Evolutionary conservation across 2,329 filamentous ascomycete species (phyloP).

Genomic region (Sporothrix brasiliensis): DNA sequence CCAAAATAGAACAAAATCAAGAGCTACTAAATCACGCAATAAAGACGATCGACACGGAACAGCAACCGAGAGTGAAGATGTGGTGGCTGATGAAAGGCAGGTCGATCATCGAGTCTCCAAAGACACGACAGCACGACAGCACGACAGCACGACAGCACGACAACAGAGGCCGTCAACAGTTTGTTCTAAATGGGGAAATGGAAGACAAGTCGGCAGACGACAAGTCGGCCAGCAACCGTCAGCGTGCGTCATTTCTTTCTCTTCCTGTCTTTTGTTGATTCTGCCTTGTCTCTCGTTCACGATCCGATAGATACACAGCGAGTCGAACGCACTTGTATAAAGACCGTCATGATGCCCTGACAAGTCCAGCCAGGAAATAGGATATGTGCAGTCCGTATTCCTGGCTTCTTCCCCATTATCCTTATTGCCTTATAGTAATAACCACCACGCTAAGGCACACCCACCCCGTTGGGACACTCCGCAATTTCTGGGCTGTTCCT

Average conservation of each 20-base stretch:
- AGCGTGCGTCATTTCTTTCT: not conserved
- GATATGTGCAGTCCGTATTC: not conserved
- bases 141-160: no score
- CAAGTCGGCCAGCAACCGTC: not conserved
- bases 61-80: not conserved
- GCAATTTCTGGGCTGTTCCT: not conserved
- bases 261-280: not conserved
- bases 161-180: not conserved
- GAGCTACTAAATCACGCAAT: not conserved
- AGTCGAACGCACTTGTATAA: not conserved
- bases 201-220: constrained; percentile 8
- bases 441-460: not conserved
- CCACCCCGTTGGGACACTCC: not conserved
- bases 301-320: no score
- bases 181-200: constrained; percentile 28
- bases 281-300: not conserved
- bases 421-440: constrained; percentile 6
- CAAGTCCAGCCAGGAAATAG: not conserved
- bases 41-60: not conserved
- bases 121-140: no score
- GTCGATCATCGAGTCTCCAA: not conserved
- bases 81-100: constrained; percentile 7
- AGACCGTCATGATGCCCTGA: not conserved
- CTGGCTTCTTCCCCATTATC: not conserved
- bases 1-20: not conserved